Percentiles rank a stretch among this genome's conserved stretches.
Evolutionary conservation across 225 moss, liverwort and hornwort genomes (phyloP).

Genomic region (Pseudisothecium myosuroides): DNA sequence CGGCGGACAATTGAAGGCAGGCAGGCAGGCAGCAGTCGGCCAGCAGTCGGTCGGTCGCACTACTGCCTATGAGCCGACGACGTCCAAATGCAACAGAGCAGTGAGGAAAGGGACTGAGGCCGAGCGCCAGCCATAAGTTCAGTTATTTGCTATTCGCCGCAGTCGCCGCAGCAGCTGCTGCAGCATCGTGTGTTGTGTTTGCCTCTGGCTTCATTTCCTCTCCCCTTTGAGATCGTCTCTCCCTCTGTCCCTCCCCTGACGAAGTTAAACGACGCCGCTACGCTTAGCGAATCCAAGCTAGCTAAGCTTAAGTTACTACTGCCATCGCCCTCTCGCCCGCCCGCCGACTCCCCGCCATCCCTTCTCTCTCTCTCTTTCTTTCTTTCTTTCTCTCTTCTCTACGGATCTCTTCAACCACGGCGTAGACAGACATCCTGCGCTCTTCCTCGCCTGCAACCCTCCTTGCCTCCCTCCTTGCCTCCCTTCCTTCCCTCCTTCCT

Average conservation of each 20-base stretch:
- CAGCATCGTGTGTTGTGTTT: not conserved
- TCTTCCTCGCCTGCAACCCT: not conserved
- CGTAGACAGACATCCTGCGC: not conserved
- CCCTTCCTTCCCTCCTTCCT: not conserved
- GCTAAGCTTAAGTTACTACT: not conserved
- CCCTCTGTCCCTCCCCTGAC: too few species aligned
- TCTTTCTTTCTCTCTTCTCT: not conserved
- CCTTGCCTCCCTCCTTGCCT: not conserved
- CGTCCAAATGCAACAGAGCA: not conserved
- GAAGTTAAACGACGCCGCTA: not conserved
- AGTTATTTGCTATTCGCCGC: not conserved
- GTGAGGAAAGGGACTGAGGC: not conserved
- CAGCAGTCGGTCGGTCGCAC: not conserved
- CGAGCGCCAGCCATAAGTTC: not conserved
- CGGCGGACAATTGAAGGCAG: too few species aligned
- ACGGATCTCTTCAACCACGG: not conserved
- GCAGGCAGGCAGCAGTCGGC: not conserved
- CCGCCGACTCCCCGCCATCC: not conserved
- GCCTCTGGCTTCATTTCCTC: not conserved
- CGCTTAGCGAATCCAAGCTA: not conserved
- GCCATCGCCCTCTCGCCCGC: not conserved
- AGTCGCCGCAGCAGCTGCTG: not conserved
- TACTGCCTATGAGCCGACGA: not conserved
- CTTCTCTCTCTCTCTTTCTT: not conserved
- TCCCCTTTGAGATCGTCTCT: not conserved